Percentiles rank a stretch among this genome's conserved stretches.
Conservation (phyloP, 1,284 basidiomycete genomes). For the Ceratobasidium sp. region DNA sequence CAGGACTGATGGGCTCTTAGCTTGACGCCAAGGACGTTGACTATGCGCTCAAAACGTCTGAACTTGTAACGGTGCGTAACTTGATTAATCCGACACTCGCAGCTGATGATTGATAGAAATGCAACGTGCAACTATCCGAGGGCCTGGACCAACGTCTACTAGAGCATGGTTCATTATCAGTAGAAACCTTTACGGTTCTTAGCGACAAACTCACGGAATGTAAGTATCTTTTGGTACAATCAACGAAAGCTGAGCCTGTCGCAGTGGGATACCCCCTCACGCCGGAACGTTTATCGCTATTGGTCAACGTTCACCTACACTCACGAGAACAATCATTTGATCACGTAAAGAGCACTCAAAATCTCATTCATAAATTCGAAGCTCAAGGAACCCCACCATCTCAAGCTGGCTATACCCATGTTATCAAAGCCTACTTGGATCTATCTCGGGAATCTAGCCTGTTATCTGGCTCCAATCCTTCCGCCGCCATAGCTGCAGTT, state of each 20-base stretch:
- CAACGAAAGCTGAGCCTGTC: not conserved
- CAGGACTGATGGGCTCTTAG: conserved; percentile 51
- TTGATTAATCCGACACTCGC: conserved; percentile 62
- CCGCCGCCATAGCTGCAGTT: conserved; percentile 53
- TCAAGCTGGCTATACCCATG: conserved; percentile 23
- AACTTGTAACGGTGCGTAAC: conserved; percentile 67
- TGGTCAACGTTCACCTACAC: conserved; percentile 18
- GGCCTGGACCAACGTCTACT: conserved; percentile 35
- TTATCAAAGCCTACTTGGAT: conserved; percentile 61
- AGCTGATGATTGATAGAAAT: conserved; percentile 59
- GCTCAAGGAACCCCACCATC: conserved; percentile 41
- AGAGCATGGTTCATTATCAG: conserved; percentile 6
- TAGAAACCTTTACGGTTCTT: conserved; percentile 8
- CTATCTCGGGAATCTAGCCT: conserved; percentile 60
- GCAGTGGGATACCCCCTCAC: conserved; percentile 36
- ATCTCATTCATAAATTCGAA: conserved; percentile 41
- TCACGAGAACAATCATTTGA: not conserved
- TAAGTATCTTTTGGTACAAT: not conserved
- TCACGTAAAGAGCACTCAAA: conserved; percentile 21
- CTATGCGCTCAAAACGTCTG: conserved; percentile 57
- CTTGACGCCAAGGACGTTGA: conserved; percentile 56
- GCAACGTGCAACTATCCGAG: conserved; percentile 54
- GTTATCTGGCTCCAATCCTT: conserved; percentile 28
- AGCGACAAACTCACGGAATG: conserved; percentile 32
- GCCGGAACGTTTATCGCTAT: conserved; percentile 27